A percentile compares a stretch with the other conserved stretches of the same genome.
Conservation (phyloP, 306 rosid species). For the Begonia fuchsioides region DNA sequence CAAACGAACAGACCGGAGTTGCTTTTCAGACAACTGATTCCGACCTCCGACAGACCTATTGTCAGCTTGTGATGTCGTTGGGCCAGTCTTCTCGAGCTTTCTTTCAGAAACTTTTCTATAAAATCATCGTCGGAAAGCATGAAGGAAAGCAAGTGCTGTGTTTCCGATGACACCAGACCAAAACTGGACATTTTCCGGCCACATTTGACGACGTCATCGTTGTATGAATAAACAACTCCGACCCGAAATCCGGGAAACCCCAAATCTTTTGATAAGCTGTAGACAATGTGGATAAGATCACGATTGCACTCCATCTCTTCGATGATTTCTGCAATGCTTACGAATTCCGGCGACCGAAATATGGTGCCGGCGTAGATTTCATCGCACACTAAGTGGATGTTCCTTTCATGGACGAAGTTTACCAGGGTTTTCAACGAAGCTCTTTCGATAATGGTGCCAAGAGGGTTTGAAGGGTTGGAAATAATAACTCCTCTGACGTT, state of each 20-base stretch:
- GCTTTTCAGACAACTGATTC: conserved; percentile 48
- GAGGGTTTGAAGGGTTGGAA: conserved; percentile 85
- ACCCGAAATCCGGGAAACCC: conserved; percentile 84
- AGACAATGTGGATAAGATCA: conserved; percentile 58
- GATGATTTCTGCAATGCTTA: conserved; percentile 47
- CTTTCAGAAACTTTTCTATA: conserved; percentile 23
- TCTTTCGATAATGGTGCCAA: conserved; percentile 53
- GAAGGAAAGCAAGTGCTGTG: conserved; percentile 50
- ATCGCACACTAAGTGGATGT: conserved; percentile 69
- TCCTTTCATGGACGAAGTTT: conserved; percentile 41
- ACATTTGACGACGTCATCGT: conserved; percentile 39
- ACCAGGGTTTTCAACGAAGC: conserved; percentile 49
- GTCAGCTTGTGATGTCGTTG: conserved; percentile 27
- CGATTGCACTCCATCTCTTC: conserved; percentile 33
- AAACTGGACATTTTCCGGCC: conserved; percentile 91
- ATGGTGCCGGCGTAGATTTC: conserved; percentile 86
- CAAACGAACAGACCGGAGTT: conserved; percentile 69
- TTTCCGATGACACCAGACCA: conserved; percentile 66
- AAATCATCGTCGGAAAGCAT: conserved; percentile 59
- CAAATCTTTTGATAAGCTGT: conserved; percentile 81
- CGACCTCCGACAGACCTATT: conserved; percentile 39
- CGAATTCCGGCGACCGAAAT: conserved; percentile 31
- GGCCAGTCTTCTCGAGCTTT: conserved; percentile 38
- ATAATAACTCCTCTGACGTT: conserved; percentile 63
- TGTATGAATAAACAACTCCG: conserved; percentile 79